These are phyloP conservation scores for Mangifera indica DNA, from an alignment of 345 rosid genomes.

Conservation along the genomic window DNA sequence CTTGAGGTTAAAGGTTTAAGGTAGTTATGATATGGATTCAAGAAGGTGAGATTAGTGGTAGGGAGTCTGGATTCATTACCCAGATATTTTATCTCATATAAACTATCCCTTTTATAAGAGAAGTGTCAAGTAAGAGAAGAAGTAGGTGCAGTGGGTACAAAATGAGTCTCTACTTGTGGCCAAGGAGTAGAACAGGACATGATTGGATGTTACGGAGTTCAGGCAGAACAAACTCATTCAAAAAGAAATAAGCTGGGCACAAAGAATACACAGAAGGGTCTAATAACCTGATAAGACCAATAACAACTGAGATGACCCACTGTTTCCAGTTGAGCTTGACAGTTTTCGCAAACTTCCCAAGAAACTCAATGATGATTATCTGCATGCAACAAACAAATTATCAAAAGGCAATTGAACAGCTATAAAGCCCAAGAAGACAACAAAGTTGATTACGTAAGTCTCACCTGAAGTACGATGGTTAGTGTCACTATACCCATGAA, in stretches of 20 bases:
- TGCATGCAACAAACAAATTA: constrained; percentile 20
- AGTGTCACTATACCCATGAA: constrained; percentile 74
- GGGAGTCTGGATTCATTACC: no score
- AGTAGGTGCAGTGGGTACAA: no score
- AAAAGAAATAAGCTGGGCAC: background rate
- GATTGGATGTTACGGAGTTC: no score
- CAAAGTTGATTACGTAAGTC: background rate
- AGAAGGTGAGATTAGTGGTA: no score
- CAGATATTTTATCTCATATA: no score
- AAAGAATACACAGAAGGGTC: background rate
- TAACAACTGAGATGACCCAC: constrained; percentile 66
- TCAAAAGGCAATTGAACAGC: background rate
- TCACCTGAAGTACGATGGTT: constrained; percentile 82
- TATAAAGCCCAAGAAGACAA: background rate
- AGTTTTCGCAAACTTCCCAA: constrained; percentile 81
- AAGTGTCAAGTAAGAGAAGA: no score
- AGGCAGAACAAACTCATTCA: no score
- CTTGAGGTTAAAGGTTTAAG: no score
- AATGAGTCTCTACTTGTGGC: no score
- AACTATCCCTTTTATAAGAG: no score
- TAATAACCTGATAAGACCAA: constrained; percentile 63
- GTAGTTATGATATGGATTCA: no score
- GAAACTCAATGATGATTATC: constrained; percentile 73
- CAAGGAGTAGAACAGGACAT: no score
- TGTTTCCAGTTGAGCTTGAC: constrained; percentile 74